phyloP scores from a whole-genome alignment of 805 yeast species.

The Yamadazyma tumulicola region DNA sequence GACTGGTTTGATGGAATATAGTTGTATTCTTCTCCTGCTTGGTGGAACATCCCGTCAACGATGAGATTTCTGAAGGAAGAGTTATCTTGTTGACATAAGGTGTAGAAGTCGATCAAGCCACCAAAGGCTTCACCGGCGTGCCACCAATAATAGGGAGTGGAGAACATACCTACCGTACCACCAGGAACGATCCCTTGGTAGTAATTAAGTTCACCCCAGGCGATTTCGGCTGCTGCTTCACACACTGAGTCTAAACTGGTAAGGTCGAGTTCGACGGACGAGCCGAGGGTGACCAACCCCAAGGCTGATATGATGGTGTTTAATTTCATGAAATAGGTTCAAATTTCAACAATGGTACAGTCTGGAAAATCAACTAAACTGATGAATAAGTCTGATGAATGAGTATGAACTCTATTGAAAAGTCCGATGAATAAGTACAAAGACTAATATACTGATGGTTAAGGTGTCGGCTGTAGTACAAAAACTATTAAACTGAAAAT shows the following conservation, averaged over 20 bases:
- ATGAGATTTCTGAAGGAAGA: constrained; percentile 31
- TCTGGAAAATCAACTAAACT: no score
- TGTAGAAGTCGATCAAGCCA: constrained; percentile 39
- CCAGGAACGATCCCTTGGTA: constrained; percentile 41
- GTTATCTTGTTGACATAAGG: constrained; percentile 32
- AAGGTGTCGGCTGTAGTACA: no score
- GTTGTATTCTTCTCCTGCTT: constrained; percentile 38
- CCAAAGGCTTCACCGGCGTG: constrained; percentile 52
- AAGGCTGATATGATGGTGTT: no score
- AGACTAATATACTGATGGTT: no score
- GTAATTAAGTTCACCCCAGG: constrained; percentile 42
- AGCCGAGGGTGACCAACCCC: no score
- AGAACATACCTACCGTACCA: constrained; percentile 46
- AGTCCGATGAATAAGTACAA: no score
- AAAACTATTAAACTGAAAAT: no score
- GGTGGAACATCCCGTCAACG: constrained; percentile 39
- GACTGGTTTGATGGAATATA: constrained; percentile 46
- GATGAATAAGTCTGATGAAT: no score
- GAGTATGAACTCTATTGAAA: no score
- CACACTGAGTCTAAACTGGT: constrained; percentile 37
- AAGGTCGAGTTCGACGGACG: no score
- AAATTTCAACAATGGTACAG: no score
- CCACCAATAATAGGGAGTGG: constrained; percentile 51
- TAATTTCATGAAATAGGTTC: no score
- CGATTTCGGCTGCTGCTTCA: constrained; percentile 32